Conservation (phyloP, 768 basidiomycete species). For the Cyclocybe aegerita region DNA sequence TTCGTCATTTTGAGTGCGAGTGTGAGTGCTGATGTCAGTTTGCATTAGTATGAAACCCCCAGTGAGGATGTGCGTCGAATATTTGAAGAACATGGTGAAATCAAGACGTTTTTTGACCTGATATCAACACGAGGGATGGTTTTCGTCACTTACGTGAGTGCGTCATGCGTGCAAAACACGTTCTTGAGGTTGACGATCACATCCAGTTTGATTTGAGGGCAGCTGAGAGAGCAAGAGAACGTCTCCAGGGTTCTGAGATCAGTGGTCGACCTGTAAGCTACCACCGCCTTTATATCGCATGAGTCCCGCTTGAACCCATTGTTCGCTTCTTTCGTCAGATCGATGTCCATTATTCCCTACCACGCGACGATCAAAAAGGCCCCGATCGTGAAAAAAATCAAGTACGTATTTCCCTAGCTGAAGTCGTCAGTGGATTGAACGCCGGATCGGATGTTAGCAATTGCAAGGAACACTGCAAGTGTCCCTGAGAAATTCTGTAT, state of each 20-base stretch:
- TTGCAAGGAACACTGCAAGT: slow-evolving; percentile 85
- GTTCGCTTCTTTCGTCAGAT: slow-evolving; percentile 56
- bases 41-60: slow-evolving; percentile 79
- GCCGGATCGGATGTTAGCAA: slow-evolving; percentile 41
- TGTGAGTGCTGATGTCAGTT: slow-evolving; percentile 16
- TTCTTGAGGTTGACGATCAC: slow-evolving; percentile 16
- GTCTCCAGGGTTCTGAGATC: slow-evolving; percentile 86
- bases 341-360: slow-evolving; percentile 97
- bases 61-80: slow-evolving; percentile 80
- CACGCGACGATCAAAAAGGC: slow-evolving; percentile 79
- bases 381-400: slow-evolving; percentile 82
- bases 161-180: not conserved
- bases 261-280: slow-evolving; percentile 84
- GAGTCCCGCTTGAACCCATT: slow-evolving; percentile 14
- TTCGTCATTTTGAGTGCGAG: slow-evolving; percentile 10
- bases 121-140: slow-evolving; percentile 97
- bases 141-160: slow-evolving; percentile 95
- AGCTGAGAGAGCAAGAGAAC: slow-evolving; percentile 89
- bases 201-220: slow-evolving; percentile 87
- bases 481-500: slow-evolving; percentile 67
- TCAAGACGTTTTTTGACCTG: slow-evolving; percentile 96
- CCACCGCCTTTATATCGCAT: slow-evolving; percentile 1
- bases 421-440: not conserved
- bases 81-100: slow-evolving; percentile 93
- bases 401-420: slow-evolving; percentile 35